Conservation (phyloP, 768 basidiomycete species). For the Boletellus sp. region DNA sequence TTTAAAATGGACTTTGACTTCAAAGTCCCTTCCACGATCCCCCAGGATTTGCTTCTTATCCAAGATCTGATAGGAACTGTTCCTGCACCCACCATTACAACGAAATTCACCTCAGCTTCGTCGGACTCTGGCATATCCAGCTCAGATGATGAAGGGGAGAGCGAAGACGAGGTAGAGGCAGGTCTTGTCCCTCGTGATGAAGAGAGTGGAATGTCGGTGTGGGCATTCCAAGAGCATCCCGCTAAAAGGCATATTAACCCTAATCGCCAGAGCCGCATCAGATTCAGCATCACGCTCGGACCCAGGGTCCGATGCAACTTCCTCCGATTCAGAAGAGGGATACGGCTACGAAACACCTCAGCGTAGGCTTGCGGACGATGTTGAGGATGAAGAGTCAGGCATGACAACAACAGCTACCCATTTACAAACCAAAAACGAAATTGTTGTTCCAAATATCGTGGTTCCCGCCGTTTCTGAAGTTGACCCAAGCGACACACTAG, state of each 20-base stretch:
- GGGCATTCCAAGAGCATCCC: constrained; percentile 9
- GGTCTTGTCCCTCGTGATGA: constrained; percentile 46
- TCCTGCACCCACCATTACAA: not conserved
- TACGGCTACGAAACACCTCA: constrained; percentile 2
- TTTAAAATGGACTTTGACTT: constrained; percentile 37
- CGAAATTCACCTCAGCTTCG: not conserved
- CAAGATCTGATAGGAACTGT: constrained; percentile 54
- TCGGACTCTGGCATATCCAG: constrained; percentile 42
- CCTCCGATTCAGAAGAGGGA: constrained; percentile 22
- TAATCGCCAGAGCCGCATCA: constrained; percentile 23
- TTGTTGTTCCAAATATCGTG: constrained; percentile 52
- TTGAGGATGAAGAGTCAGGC: constrained; percentile 54
- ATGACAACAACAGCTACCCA: constrained; percentile 39
- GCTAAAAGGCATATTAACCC: constrained; percentile 14
- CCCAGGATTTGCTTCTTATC: constrained; percentile 76
- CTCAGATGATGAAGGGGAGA: constrained; percentile 50
- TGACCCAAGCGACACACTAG: constrained; percentile 59
- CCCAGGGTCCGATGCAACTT: constrained; percentile 22
- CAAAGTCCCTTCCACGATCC: constrained; percentile 56
- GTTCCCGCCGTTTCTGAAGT: constrained; percentile 65
- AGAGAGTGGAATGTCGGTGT: constrained; percentile 27
- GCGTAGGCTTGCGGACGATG: constrained; percentile 18
- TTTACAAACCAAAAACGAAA: constrained; percentile 69
- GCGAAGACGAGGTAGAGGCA: constrained; percentile 75
- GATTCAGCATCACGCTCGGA: constrained; percentile 41